These are phyloP conservation scores for Dactylonectria estremocensis DNA, from an alignment of 2,329 filamentous ascomycete genomes.

Conservation along the genomic window DNA sequence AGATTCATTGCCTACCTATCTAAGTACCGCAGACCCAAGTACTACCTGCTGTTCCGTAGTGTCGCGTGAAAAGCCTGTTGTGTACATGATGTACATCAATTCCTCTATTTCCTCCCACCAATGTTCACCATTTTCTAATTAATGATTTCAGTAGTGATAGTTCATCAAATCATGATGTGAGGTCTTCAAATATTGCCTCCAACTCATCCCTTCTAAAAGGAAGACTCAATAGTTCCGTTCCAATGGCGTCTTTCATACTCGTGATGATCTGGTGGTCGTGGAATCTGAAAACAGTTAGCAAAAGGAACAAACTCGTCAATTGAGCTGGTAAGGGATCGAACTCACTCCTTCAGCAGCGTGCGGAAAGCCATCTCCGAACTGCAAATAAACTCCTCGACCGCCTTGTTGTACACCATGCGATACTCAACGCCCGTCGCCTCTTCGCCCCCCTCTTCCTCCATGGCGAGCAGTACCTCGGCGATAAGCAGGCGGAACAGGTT, in stretches of 20 bases:
- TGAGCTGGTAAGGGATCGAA: constrained; percentile 28
- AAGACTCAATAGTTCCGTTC: constrained; percentile 87
- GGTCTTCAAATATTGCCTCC: constrained; percentile 88
- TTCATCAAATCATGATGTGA: constrained; percentile 49
- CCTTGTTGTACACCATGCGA: constrained; percentile 92
- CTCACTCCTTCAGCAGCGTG: constrained; percentile 91
- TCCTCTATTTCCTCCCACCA: background rate
- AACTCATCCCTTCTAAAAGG: constrained; percentile 91
- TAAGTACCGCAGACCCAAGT: background rate
- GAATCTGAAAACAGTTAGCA: constrained; percentile 71
- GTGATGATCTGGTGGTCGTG: constrained; percentile 99
- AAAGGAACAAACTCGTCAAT: constrained; percentile 9
- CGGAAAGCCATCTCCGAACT: constrained; percentile 97
- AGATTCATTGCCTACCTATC: background rate
- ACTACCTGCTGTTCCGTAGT: background rate
- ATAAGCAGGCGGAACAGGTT: constrained; percentile 89
- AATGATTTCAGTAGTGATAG: constrained; percentile 13
- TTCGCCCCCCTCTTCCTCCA: constrained; percentile 71
- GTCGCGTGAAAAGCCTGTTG: too few species aligned
- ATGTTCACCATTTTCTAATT: constrained; percentile 8
- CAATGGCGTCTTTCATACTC: constrained; percentile 86
- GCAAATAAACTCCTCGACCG: constrained; percentile 96
- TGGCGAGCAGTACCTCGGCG: constrained; percentile 83
- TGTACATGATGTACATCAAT: background rate
- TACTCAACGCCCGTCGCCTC: constrained; percentile 87